A percentile compares a stretch with the other conserved stretches of the same genome.
These are phyloP conservation scores for Dittrichia graveolens DNA, from an alignment of 129 eudicot species.

Conservation along the genomic window DNA sequence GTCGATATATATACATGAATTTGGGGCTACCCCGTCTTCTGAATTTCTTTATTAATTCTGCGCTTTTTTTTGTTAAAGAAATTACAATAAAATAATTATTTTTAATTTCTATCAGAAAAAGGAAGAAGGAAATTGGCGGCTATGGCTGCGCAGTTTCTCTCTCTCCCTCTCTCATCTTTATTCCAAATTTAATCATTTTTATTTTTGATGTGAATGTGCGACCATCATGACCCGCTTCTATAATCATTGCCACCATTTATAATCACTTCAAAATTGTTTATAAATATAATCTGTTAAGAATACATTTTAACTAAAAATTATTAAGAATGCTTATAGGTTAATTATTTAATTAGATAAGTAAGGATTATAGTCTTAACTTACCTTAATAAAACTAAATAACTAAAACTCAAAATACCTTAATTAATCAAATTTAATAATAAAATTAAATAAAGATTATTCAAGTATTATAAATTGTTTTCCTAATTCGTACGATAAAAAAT, in stretches of 20 bases:
- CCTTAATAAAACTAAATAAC: too few species aligned
- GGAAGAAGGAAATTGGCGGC: constrained; percentile 40
- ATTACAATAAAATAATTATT: background rate
- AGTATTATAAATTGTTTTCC: too few species aligned
- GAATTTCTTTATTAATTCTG: constrained; percentile 18
- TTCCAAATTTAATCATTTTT: constrained; percentile 34
- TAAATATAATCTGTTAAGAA: too few species aligned
- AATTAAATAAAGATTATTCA: too few species aligned
- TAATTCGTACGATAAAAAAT: too few species aligned
- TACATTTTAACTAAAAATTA: too few species aligned
- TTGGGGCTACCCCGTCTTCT: background rate
- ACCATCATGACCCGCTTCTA: constrained; percentile 33
- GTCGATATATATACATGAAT: constrained; percentile 39
- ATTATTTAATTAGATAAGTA: too few species aligned
- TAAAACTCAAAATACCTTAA: too few species aligned
- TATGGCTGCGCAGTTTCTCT: constrained; percentile 46
- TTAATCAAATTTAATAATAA: too few species aligned
- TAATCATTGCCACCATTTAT: constrained; percentile 36
- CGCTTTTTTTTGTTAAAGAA: constrained; percentile 14
- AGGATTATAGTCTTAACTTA: too few species aligned
- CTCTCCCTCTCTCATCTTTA: constrained; percentile 43
- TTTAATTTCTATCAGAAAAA: constrained; percentile 4
- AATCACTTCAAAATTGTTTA: constrained; percentile 21
- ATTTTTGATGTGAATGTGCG: constrained; percentile 36
- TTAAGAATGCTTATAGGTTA: too few species aligned